Evolutionary conservation across 139 green algal genomes (phyloP), one percentile per base, ranked within the genome.

Genomic region (Medakamo hakoo): DNA sequence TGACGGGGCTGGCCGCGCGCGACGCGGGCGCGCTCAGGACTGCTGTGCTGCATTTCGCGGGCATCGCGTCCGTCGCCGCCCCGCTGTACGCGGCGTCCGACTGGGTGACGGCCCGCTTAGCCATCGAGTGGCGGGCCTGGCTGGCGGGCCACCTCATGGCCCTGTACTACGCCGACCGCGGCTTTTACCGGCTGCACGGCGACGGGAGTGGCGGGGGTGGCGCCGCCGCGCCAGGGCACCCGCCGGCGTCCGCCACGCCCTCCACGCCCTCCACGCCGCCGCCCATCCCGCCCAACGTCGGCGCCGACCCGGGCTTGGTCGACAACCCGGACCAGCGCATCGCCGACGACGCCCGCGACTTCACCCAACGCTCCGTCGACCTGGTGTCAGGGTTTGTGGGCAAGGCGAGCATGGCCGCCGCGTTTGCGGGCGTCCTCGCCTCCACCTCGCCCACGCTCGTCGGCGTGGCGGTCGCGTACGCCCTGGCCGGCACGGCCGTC

Each of bases 381-480:
- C 75, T 97, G 30, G 64, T 76, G 21, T 66, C 89, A 18, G 69
- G 78, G 16, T 49, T 95, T 30, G 57, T 74, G 24, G 77, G 81
- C 21, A 94, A 95, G 63, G 1, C 94, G 18, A 75, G 92, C 57
- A 88, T 86, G 76, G 82, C 80, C 64, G 67, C 81, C 30, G 88
- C 83, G 0, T 96, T 96, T 75, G 74, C 82, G 67, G 82, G 82
- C 22, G 78, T 94, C 26, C 72, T 93, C 62, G 89, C 76, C 78
- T 75, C 58, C 24, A 73, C 89, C n/a, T 80, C 77, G 2, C 77
- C 73, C n/a, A 67, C 63, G 25, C 73, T 95, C 28, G 86, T 95
- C 16, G 22, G 77, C 1, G 91, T 94, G 70, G 73, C 95, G 56
- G 60, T 95, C 16, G 55, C 65, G 9, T 97, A 96, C 71, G 78